Conservation (phyloP, 2,329 filamentous ascomycete genomes). For the Tolypocladium nubicola region DNA sequence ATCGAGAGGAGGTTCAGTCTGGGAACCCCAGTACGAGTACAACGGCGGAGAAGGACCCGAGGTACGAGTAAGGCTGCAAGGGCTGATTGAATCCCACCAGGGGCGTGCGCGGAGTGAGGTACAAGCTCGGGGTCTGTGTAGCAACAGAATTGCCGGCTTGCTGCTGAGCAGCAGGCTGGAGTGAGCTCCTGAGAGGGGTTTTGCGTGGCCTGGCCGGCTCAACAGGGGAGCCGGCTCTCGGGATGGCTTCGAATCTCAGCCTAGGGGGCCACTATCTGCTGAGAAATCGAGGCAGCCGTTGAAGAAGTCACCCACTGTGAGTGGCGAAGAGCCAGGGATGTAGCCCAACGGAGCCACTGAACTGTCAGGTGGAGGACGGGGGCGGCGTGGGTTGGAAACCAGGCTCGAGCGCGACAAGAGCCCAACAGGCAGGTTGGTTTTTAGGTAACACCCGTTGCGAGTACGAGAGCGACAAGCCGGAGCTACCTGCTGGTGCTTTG, state of each 20-base stretch:
- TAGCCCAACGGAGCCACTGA: neutral
- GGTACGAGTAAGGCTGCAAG: no score
- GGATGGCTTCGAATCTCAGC: neutral
- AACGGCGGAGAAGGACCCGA: neutral
- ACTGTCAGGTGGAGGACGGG: neutral
- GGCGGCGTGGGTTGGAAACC: neutral
- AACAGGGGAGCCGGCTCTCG: neutral
- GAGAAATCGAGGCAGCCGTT: neutral
- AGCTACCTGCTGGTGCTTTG: neutral
- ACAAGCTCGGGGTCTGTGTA: neutral
- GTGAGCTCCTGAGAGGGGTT: neutral
- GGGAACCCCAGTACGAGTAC: neutral
- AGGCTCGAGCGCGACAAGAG: neutral
- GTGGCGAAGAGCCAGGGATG: neutral
- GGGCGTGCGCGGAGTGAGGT: neutral
- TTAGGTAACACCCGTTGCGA: neutral
- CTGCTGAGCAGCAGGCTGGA: neutral
- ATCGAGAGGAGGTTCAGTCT: neutral
- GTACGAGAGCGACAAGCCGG: neutral
- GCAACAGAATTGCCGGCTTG: neutral
- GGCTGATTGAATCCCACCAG: neutral
- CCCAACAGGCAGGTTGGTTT: neutral
- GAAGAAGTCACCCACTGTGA: neutral
- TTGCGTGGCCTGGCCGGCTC: neutral
- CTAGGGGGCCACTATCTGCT: neutral